Evolutionary conservation across 2,329 filamentous ascomycete species (phyloP).

Genomic region (Pseudogymnoascus sp.): DNA sequence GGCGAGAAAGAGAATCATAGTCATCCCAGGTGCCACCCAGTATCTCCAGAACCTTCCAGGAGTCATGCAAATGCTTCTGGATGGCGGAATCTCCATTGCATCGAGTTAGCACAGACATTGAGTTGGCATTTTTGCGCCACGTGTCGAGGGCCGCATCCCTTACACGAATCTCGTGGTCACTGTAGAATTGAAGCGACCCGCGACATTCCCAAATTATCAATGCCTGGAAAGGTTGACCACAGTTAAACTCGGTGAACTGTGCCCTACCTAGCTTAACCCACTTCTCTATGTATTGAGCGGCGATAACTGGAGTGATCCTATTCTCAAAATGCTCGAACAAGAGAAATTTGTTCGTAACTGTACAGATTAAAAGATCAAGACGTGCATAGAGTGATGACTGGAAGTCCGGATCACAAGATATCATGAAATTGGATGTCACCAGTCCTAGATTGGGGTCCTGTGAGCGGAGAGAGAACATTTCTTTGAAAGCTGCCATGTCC

Average conservation of each 20-base stretch:
- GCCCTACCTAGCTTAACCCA: conserved; percentile 41
- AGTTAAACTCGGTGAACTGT: conserved; percentile 43
- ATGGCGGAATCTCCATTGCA: conserved; percentile 42
- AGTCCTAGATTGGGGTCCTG: background rate
- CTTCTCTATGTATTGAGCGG: conserved; percentile 18
- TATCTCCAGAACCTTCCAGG: conserved; percentile 42
- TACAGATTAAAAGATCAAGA: conserved; percentile 1
- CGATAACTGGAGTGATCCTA: conserved; percentile 34
- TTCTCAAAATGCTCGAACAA: conserved; percentile 34
- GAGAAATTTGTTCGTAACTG: conserved; percentile 37
- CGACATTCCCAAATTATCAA: conserved; percentile 40
- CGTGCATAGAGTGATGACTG: background rate
- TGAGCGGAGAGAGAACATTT: conserved; percentile 3
- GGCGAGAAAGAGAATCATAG: conserved; percentile 24
- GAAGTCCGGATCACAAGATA: conserved; percentile 3
- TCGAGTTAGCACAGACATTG: conserved; percentile 43
- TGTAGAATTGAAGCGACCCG: conserved; percentile 38
- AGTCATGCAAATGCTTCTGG: conserved; percentile 42
- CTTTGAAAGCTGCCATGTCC: background rate
- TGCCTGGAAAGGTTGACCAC: conserved; percentile 43
- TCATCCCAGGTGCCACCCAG: conserved; percentile 29
- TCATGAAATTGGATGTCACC: conserved; percentile 6
- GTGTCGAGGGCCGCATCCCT: conserved; percentile 36
- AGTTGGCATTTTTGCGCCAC: conserved; percentile 40
- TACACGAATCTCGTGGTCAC: conserved; percentile 33